Evolutionary conservation across 2,329 filamentous ascomycete genomes (phyloP).

Genomic region (Tolypocladium tropicale): DNA sequence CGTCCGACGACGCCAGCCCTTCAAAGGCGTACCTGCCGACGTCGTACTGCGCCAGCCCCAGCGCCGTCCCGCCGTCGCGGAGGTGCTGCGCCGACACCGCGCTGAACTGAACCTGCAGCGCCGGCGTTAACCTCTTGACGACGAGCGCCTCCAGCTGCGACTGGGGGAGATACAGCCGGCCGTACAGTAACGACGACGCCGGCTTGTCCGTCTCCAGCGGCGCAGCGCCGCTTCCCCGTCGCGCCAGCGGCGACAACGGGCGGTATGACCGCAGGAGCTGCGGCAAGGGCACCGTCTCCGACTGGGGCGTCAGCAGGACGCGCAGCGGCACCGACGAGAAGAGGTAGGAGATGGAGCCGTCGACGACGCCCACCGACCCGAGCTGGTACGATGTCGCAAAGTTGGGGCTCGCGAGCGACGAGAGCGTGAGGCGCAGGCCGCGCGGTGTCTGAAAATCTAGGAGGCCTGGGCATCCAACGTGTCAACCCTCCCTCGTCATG

Average conservation of each 20-base stretch:
- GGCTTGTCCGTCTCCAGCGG: slow-evolving; percentile 4
- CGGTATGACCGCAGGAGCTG: slow-evolving; percentile 75
- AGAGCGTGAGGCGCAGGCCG: slow-evolving; percentile 76
- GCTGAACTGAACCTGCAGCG: slow-evolving; percentile 69
- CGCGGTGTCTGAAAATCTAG: slow-evolving; percentile 81
- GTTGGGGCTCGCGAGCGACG: slow-evolving; percentile 82
- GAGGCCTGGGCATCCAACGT: slow-evolving; percentile 44
- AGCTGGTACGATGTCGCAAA: slow-evolving; percentile 93
- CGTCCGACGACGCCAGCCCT: slow-evolving; percentile 86
- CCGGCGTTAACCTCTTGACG: slow-evolving; percentile 65
- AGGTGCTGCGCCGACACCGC: slow-evolving; percentile 64
- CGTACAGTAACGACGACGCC: slow-evolving; percentile 57
- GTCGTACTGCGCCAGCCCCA: slow-evolving; percentile 71
- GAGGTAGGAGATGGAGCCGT: slow-evolving; percentile 94
- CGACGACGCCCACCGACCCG: slow-evolving; percentile 79
- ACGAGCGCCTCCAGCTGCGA: slow-evolving; percentile 82
- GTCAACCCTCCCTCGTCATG: background rate
- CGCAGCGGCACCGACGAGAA: slow-evolving; percentile 78
- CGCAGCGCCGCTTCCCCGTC: slow-evolving; percentile 9
- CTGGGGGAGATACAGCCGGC: slow-evolving; percentile 70
- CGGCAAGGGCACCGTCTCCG: slow-evolving; percentile 64
- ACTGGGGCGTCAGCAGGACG: slow-evolving; percentile 54
- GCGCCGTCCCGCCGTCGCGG: slow-evolving; percentile 64
- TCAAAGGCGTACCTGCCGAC: slow-evolving; percentile 81
- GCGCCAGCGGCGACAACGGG: slow-evolving; percentile 55